phyloP scores from a whole-genome alignment of 177 flowering plant species.

The Telopea speciosissima region DNA sequence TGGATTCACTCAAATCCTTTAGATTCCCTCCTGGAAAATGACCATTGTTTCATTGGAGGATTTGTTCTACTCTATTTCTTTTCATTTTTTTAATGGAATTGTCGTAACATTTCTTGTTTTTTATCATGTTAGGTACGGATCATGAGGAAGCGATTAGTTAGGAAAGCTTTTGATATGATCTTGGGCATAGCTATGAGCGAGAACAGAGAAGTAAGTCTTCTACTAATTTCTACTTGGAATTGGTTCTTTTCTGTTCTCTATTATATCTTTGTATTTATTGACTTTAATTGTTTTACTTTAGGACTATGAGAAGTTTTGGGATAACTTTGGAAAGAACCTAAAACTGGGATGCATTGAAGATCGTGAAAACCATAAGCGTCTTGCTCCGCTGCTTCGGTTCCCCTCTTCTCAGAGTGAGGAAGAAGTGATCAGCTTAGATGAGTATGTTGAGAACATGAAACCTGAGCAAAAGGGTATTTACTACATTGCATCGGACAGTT shows the following conservation, averaged over 20 bases:
- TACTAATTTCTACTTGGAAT: neutral
- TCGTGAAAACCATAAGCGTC: constrained; percentile 88
- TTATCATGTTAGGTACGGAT: constrained; percentile 68
- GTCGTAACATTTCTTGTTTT: neutral
- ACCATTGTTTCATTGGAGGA: neutral
- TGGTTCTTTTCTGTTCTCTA: neutral
- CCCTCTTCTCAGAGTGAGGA: constrained; percentile 88
- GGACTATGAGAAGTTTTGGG: constrained; percentile 97
- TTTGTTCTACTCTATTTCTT: neutral
- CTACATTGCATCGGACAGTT: constrained; percentile 86
- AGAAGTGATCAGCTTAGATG: constrained; percentile 87
- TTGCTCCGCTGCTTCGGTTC: constrained; percentile 90
- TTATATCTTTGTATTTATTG: neutral
- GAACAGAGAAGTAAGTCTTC: constrained; percentile 58
- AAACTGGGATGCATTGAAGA: constrained; percentile 96
- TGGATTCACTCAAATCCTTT: neutral
- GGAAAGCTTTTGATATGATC: constrained; percentile 97
- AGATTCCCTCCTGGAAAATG: neutral
- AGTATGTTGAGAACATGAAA: constrained; percentile 93
- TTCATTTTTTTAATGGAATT: neutral
- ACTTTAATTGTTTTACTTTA: constrained; percentile 21
- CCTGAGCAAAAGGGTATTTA: constrained; percentile 92
- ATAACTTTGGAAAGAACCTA: constrained; percentile 80
- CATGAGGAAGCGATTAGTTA: constrained; percentile 86
- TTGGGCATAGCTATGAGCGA: constrained; percentile 87